Conservation (phyloP, 371 early-diverging fungal species). For the Mortierella sp. region DNA sequence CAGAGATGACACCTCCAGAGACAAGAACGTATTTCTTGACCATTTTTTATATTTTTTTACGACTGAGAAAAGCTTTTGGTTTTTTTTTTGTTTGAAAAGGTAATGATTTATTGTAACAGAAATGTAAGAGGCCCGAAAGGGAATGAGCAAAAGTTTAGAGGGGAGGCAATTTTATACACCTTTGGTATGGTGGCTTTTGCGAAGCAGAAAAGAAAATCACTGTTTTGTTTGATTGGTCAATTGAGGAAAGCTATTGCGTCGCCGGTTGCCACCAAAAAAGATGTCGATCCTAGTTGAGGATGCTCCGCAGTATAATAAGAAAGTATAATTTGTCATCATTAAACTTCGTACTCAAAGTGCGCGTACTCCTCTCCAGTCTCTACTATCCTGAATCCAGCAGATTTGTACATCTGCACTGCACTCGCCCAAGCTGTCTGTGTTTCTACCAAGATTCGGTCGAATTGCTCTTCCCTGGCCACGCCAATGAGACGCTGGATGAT, state of each 20-base stretch:
- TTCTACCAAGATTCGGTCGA: slow-evolving; percentile 43
- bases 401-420: slow-evolving; percentile 45
- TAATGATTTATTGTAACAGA: slow-evolving; percentile 22
- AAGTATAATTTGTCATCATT: neutral
- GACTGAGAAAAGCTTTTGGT: neutral
- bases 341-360: slow-evolving; percentile 30
- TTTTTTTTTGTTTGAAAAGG: neutral
- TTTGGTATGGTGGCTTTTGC: slow-evolving; percentile 4
- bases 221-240: too few species aligned
- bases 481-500: slow-evolving; percentile 28
- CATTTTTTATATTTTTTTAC: slow-evolving; percentile 22
- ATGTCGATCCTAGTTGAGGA: neutral
- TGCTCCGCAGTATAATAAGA: neutral
- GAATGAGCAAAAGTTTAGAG: slow-evolving; percentile 26
- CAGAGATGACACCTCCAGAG: slow-evolving; percentile 99
- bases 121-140: slow-evolving; percentile 49
- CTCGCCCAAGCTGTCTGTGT: slow-evolving; percentile 41
- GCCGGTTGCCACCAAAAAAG: slow-evolving; percentile 32
- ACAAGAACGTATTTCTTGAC: slow-evolving; percentile 95
- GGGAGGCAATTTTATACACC: slow-evolving; percentile 15
- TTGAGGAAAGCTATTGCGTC: neutral
- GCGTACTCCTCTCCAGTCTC: slow-evolving; percentile 21
- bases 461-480: slow-evolving; percentile 19
- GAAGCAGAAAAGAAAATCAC: slow-evolving; percentile 13
- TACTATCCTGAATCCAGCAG: slow-evolving; percentile 27